Conservation (phyloP, 1,139 yeast genomes). For the Williopsis jadinii region DNA sequence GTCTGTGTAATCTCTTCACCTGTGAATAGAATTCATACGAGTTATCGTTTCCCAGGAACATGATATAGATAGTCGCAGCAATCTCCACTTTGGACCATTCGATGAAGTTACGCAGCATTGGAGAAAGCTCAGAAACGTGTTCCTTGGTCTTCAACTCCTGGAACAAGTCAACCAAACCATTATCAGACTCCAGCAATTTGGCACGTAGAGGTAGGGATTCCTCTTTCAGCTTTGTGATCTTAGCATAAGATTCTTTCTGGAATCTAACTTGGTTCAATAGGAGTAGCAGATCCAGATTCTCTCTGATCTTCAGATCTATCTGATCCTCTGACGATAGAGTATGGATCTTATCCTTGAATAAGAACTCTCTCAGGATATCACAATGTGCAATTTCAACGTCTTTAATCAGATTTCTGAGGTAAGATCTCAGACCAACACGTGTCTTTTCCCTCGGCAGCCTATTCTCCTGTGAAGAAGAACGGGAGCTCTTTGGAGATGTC, state of each 20-base stretch:
- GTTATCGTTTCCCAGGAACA: slow-evolving; percentile 73
- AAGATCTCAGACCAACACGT: slow-evolving; percentile 70
- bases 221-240: slow-evolving; percentile 26
- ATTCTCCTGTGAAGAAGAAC: slow-evolving; percentile 2
- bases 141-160: slow-evolving; percentile 51
- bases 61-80: slow-evolving; percentile 75
- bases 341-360: slow-evolving; percentile 33
- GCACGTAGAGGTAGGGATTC: slow-evolving; percentile 27
- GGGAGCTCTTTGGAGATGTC: not conserved
- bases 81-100: slow-evolving; percentile 80
- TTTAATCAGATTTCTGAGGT: slow-evolving; percentile 45
- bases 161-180: slow-evolving; percentile 24
- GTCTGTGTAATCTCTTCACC: slow-evolving; percentile 56
- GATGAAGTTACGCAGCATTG: slow-evolving; percentile 58
- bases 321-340: slow-evolving; percentile 35
- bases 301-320: slow-evolving; percentile 49
- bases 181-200: slow-evolving; percentile 26
- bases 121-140: slow-evolving; percentile 56
- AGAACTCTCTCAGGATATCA: slow-evolving; percentile 43
- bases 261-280: slow-evolving; percentile 64
- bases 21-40: slow-evolving; percentile 69
- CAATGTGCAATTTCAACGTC: slow-evolving; percentile 52
- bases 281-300: slow-evolving; percentile 53
- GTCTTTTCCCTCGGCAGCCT: slow-evolving; percentile 56
- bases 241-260: slow-evolving; percentile 52